Conservation (phyloP, 352 stramenopile genomes). For the Pythium brachiatum region DNA sequence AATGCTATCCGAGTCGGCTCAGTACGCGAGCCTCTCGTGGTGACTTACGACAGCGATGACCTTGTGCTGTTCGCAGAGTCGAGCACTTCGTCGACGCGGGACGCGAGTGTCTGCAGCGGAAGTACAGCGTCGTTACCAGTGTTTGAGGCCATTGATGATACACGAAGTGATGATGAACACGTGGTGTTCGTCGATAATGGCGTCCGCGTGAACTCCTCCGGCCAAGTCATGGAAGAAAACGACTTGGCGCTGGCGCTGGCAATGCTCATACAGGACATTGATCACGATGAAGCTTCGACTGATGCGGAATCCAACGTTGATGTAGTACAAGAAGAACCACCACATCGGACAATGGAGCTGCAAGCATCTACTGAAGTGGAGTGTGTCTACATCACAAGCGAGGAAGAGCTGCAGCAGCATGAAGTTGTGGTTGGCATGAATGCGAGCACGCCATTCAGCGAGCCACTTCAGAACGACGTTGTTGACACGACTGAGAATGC, state of each 20-base stretch:
- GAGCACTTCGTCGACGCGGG: background rate
- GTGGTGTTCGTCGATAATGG: constrained; percentile 17
- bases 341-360: no score
- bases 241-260: background rate
- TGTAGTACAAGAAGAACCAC: background rate
- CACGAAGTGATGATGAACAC: background rate
- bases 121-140: background rate
- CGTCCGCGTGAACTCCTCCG: constrained; percentile 4
- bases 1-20: background rate
- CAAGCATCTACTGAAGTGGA: no score
- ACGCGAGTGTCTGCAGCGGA: background rate
- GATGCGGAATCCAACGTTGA: background rate
- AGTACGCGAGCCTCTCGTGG: background rate
- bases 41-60: constrained; percentile 12
- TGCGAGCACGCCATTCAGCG: no score
- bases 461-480: no score
- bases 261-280: background rate
- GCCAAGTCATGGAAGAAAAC: background rate
- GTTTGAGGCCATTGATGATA: background rate
- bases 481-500: background rate
- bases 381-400: no score
- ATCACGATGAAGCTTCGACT: background rate
- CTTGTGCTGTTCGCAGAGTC: background rate
- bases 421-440: background rate
- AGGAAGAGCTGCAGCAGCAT: background rate